These are phyloP conservation scores for Talaromyces sp. DNA, from an alignment of 2,329 filamentous ascomycete species.

Conservation along the genomic window DNA sequence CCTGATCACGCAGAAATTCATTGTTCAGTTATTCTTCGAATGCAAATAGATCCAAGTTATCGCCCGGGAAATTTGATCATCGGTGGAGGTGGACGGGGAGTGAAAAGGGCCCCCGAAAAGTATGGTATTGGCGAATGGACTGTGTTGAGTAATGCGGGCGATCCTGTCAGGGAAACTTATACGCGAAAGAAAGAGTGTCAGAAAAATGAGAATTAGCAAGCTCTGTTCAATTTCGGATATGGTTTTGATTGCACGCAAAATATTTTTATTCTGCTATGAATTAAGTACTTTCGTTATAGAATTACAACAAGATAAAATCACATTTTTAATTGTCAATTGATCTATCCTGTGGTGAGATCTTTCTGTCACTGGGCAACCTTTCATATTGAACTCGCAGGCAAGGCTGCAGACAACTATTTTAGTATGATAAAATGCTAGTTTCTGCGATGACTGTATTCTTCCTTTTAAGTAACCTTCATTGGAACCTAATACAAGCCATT, in stretches of 20 bases:
- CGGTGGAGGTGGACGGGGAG: slow-evolving; percentile 55
- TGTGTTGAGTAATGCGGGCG: slow-evolving; percentile 52
- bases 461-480: not conserved
- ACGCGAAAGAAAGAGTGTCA: not conserved
- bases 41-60: slow-evolving; percentile 56
- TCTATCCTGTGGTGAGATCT: not conserved
- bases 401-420: not conserved
- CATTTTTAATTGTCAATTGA: too few species aligned
- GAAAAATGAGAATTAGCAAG: not conserved
- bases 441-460: not conserved
- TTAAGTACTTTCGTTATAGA: too few species aligned
- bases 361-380: not conserved
- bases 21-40: slow-evolving; percentile 63
- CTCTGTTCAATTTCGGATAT: not conserved
- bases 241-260: not conserved
- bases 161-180: slow-evolving; percentile 59
- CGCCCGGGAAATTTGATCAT: slow-evolving; percentile 67
- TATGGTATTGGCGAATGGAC: slow-evolving; percentile 63
- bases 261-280: not conserved
- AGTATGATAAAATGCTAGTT: not conserved
- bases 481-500: too few species aligned
- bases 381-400: not conserved
- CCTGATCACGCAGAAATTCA: slow-evolving; percentile 62
- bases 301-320: too few species aligned
- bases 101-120: slow-evolving; percentile 48